Conservation (phyloP, 148 eudicot species). For the Persicaria maculosa region DNA sequence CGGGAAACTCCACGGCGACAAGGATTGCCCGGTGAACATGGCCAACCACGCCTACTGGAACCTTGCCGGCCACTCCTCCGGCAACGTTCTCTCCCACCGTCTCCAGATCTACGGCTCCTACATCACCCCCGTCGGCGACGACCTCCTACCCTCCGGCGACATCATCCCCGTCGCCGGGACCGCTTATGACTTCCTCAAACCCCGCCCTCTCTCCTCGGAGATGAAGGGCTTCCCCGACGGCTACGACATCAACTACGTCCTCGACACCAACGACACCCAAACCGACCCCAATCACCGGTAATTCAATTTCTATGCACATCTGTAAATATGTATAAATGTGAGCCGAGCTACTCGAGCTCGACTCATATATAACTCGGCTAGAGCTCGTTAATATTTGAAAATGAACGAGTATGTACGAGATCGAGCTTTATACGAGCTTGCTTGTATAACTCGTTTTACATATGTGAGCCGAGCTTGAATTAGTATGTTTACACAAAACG, state of each 20-base stretch:
- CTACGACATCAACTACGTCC: constrained; percentile 12
- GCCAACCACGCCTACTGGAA: constrained; percentile 16
- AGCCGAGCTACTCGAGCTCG: no score
- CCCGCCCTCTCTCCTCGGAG: background rate
- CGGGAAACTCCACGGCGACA: background rate
- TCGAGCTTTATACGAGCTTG: no score
- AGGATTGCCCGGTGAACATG: constrained; percentile 2
- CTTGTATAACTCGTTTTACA: no score
- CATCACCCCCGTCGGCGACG: constrained; percentile 5
- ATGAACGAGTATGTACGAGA: no score
- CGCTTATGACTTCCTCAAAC: background rate
- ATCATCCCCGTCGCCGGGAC: background rate
- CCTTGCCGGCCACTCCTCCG: constrained; percentile 4
- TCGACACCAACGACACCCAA: background rate
- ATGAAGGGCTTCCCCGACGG: constrained; percentile 4
- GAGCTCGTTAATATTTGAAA: no score
- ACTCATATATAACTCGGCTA: no score
- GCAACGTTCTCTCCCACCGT: background rate
- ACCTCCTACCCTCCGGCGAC: background rate
- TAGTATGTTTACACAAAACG: no score
- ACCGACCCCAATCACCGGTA: no score
- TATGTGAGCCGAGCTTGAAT: no score
- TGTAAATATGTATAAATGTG: no score
- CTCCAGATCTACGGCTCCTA: background rate
- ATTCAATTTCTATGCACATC: no score